Evolutionary conservation across 495 filamentous ascomycete genomes (phyloP), one percentile per base, ranked within the genome.

Genomic region (Pyrenula aspistea): DNA sequence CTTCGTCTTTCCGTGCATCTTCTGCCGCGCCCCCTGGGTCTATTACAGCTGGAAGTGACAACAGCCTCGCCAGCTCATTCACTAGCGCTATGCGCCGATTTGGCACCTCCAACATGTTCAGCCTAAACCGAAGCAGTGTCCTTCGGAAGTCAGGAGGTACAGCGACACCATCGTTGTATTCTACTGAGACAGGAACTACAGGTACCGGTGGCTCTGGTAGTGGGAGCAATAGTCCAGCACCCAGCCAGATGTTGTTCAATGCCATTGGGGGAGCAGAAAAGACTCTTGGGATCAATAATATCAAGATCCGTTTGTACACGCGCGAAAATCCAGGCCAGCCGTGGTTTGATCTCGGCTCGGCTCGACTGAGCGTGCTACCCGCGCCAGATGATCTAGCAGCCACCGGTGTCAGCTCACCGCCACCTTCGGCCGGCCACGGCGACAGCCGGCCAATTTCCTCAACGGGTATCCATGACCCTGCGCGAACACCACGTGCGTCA

Each of bases 261-360:
- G n/a, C n/a, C n/a, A n/a, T n/a, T n/a, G 22, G 50, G 8, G 22
- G 50, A 8, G n/a, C 50, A 52, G 50, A 52, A 10, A 52, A 52
- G 10, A 52, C 19, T 4, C 50, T 20, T 4, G 22, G 58, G 66
- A 52, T 52, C 50, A 52, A 52, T 12, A 88, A 89, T 59, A 80
- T 91, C 52, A 91, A 93, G 60, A 86, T 84, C 61, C 81, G 89
- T 22, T 79, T 96, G 31, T 95, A 96, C 68, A 67, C 83, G 19
- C 84, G 89, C 48, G 85, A 91, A 54, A 81, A 81, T 2, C 74
- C 81, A 21, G 83, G 83, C 36, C 88, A 87, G 63, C n/a, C n/a
- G 19, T 98, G 93, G 93, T 82, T 87, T 24, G 91, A 96, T 62
- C 84, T 92, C 74, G 91, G 92, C 55, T 82, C 87, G 51, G 91